Evolutionary conservation across 1,284 basidiomycete species (phyloP).

Genomic region (Trametes sp.): DNA sequence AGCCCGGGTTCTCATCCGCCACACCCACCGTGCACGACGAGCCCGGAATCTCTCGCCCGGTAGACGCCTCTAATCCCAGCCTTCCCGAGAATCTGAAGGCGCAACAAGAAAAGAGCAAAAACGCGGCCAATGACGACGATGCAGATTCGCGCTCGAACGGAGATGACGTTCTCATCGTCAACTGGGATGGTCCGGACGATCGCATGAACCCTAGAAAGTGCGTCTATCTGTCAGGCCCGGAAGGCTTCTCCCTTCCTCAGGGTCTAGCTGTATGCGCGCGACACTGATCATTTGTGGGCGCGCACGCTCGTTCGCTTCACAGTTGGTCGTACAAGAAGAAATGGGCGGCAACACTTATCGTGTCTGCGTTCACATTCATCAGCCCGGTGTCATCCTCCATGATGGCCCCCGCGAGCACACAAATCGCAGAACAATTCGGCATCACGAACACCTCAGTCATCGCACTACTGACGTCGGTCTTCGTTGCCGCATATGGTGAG

Average conservation of each 20-base stretch:
- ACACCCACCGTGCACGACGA: conserved; percentile 27
- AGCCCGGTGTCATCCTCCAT: conserved; percentile 75
- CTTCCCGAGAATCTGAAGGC: conserved; percentile 1
- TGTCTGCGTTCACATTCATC: conserved; percentile 73
- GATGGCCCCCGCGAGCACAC: conserved; percentile 69
- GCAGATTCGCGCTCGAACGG: background rate
- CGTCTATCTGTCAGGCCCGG: conserved; percentile 20
- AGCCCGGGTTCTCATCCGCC: conserved; percentile 18
- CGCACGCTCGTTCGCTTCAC: conserved; percentile 4
- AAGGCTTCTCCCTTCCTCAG: background rate
- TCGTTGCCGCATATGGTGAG: conserved; percentile 68
- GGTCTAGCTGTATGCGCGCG: background rate
- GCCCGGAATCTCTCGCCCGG: conserved; percentile 19
- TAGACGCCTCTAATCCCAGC: conserved; percentile 7
- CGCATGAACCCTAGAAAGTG: conserved; percentile 73
- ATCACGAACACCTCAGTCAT: conserved; percentile 59
- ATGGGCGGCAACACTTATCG: conserved; percentile 67
- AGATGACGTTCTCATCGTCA: conserved; percentile 44
- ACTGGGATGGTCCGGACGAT: conserved; percentile 71
- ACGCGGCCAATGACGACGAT: conserved; percentile 2
- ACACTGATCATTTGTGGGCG: conserved; percentile 2
- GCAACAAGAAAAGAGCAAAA: conserved; percentile 6
- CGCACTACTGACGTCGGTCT: conserved; percentile 71
- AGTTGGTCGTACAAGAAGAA: conserved; percentile 69
- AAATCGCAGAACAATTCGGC: conserved; percentile 62